Percentiles rank a stretch among this genome's conserved stretches.
These are phyloP conservation scores for Clonostachys byssicola DNA, from an alignment of 2,329 filamentous ascomycete species.

Conservation along the genomic window DNA sequence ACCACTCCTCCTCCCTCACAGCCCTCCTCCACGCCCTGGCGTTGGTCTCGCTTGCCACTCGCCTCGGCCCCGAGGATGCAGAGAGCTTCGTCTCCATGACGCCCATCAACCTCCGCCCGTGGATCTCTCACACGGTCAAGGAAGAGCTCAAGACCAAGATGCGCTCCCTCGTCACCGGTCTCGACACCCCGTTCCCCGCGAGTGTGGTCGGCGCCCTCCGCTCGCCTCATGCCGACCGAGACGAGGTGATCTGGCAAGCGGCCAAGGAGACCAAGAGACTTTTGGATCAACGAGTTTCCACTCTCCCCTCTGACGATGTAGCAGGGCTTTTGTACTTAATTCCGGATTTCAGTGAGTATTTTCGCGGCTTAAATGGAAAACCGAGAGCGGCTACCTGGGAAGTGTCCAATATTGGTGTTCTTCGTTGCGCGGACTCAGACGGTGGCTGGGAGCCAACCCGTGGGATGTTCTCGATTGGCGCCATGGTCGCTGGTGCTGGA, in stretches of 20 bases:
- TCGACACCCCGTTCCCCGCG: conserved; percentile 20
- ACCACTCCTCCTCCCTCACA: conserved; percentile 39
- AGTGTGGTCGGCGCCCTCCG: conserved; percentile 16
- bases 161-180: conserved; percentile 31
- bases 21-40: conserved; percentile 41
- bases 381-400: conserved; percentile 40
- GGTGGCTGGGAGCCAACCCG: conserved; percentile 30
- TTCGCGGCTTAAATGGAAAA: conserved; percentile 33
- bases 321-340: conserved; percentile 35
- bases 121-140: conserved; percentile 15
- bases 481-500: conserved; percentile 34
- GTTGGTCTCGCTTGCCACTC: conserved; percentile 30
- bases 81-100: conserved; percentile 29
- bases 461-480: conserved; percentile 45
- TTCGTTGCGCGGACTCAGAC: conserved; percentile 8
- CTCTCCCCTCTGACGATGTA: conserved; percentile 35
- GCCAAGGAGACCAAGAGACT: conserved; percentile 26
- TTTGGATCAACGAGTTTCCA: conserved; percentile 22
- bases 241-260: conserved; percentile 34
- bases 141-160: conserved; percentile 23
- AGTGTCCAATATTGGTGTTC: conserved; percentile 46
- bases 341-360: conserved; percentile 35
- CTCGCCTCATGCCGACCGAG: conserved; percentile 5
- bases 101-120: conserved; percentile 39
- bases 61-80: conserved; percentile 23